Evolutionary conservation across 2,329 filamentous ascomycete species (phyloP), one percentile per base, ranked within the genome.

Genomic region (Ilyonectria sp.): DNA sequence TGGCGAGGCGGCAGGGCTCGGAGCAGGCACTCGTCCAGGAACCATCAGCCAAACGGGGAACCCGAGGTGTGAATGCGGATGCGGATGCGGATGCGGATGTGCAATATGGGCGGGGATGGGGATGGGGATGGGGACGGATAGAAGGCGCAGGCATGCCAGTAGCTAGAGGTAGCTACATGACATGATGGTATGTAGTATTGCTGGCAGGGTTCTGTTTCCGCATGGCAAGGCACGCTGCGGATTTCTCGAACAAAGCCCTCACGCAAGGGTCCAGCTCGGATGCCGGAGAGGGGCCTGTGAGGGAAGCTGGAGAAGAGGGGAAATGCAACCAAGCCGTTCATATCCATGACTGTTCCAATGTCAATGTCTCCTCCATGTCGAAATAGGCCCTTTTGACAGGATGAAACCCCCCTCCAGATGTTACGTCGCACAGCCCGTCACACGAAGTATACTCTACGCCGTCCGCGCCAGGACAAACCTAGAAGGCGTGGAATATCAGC

Each of bases 1-100:
- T 75, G 60, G 65, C 69, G 70, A 69, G 71, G 63, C 63, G 71
- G 62, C 69, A 69, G 75, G 63, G 62, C 68, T 71, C 69, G 69
- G 44, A 57, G 56, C 44, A 37, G 70, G 60, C 68, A 68, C 65
- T 73, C 64, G 66, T 49, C 60, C 73, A 75, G 73, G 73, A 73
- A 75, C 73, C 55, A 74, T 67, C 46, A 60, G 65, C 53, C 62
- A 71, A 65, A 69, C 71, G 49, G 33, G 63, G 59, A 69, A 68
- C 33, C 52, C 49, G 57, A 63, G 47, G 60, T 56, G 43, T 58
- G 11, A 37, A 47, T 43, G 23, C 23, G 17, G 35, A 46, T 46
- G 19, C 19, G 17, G 35, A 46, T 46, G 19, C 19, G 29, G 46
- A 40, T 26, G 44, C 19, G 29, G 46, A 40, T 26, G 44, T 40